phyloP scores from a whole-genome alignment of 2,329 filamentous ascomycete genomes.

The Cladosporium cucumerinum region DNA sequence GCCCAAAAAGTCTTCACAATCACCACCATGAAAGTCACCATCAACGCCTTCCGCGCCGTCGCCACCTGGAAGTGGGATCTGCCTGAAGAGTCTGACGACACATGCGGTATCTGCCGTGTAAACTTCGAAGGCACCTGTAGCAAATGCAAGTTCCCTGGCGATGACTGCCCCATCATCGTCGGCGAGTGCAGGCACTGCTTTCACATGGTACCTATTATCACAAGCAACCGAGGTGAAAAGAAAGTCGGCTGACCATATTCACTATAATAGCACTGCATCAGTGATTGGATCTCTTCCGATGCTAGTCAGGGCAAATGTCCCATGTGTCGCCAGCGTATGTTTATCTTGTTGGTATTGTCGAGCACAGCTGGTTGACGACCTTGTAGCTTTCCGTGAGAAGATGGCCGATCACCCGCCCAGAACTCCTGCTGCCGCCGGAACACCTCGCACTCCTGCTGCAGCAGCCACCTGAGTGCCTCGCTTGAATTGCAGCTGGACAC shows the following conservation, averaged over 20 bases:
- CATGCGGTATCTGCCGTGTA: conserved; percentile 97
- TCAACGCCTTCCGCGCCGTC: conserved; percentile 89
- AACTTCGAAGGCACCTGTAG: conserved; percentile 98
- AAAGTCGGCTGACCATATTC: conserved; percentile 18
- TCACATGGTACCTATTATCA: conserved; percentile 69
- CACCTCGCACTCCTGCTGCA: conserved; percentile 6
- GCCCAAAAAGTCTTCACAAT: neutral
- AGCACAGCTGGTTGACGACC: neutral
- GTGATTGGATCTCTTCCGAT: conserved; percentile 94
- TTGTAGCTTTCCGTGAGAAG: conserved; percentile 33
- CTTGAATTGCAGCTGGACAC: neutral
- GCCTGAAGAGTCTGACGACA: conserved; percentile 76
- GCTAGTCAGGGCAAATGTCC: conserved; percentile 90
- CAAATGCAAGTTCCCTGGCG: conserved; percentile 95
- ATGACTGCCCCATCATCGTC: conserved; percentile 90
- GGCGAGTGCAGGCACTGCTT: conserved; percentile 97
- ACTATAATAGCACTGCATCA: conserved; percentile 79
- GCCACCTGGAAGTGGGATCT: conserved; percentile 98
- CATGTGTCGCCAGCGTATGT: conserved; percentile 80
- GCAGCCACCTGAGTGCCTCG: conserved; percentile 8
- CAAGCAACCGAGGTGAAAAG: neutral
- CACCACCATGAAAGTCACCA: conserved; percentile 81
- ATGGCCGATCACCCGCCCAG: conserved; percentile 24
- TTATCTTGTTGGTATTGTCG: neutral
- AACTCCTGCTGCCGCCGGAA: conserved; percentile 3